phyloP scores from a whole-genome alignment of 169 alveolate species.

The Eimeria acervulina region DNA sequence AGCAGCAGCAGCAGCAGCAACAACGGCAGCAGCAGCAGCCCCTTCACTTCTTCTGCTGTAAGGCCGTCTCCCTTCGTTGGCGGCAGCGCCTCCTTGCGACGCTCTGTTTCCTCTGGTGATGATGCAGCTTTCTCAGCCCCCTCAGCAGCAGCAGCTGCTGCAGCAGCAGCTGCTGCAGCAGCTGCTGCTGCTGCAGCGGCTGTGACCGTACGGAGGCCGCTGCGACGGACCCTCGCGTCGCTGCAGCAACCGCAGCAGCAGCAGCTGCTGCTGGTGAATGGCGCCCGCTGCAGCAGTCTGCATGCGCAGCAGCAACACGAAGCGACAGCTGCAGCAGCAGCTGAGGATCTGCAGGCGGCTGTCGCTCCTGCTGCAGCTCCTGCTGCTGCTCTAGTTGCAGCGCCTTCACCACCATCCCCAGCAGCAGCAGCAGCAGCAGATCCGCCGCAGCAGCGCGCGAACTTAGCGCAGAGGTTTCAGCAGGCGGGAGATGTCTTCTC shows the following conservation, averaged over 20 bases:
- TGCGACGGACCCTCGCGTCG: background rate
- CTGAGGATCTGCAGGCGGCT: background rate
- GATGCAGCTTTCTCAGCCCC: background rate
- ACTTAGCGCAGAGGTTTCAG: constrained; percentile 42
- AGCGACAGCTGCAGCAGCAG: background rate
- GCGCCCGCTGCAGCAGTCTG: constrained; percentile 2
- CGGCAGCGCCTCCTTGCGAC: constrained; percentile 21
- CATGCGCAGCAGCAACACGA: background rate
- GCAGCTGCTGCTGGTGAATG: constrained; percentile 18
- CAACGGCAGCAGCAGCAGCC: constrained; percentile 38
- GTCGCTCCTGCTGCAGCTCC: background rate
- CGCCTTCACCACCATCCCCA: background rate
- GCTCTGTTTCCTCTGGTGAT: background rate
- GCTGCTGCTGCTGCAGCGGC: constrained; percentile 30
- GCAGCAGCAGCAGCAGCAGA: constrained; percentile 31
- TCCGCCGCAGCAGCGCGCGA: constrained; percentile 40
- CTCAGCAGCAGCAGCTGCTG: constrained; percentile 48
- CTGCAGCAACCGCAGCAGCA: constrained; percentile 66
- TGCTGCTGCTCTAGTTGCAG: background rate
- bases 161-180: constrained; percentile 33
- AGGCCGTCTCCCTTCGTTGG: constrained; percentile 48
- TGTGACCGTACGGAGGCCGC: background rate
- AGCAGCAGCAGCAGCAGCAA: constrained; percentile 36
- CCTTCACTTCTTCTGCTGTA: constrained; percentile 16
- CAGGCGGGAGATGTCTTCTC: constrained; percentile 31